These are phyloP conservation scores for Phytophthora podocarpi DNA, from an alignment of 352 stramenopile species.

Conservation along the genomic window DNA sequence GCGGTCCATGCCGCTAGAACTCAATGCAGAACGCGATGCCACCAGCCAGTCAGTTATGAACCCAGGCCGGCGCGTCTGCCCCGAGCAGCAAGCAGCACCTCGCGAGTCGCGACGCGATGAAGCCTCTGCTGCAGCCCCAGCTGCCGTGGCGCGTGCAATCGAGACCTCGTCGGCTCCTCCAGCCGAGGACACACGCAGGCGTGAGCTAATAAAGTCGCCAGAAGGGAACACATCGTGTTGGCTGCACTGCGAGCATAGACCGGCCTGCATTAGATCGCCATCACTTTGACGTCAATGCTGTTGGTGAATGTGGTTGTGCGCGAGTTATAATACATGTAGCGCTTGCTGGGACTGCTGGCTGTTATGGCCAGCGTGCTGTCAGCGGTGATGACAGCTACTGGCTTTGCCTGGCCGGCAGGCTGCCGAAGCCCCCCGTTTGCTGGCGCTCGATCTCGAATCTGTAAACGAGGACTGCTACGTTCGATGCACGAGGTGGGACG, in stretches of 20 bases:
- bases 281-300: background rate
- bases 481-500: slow-evolving; percentile 22
- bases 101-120: slow-evolving; percentile 23
- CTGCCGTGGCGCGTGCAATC: slow-evolving; percentile 14
- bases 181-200: background rate
- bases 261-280: slow-evolving; percentile 1
- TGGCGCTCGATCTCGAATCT: background rate
- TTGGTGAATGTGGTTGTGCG: no score
- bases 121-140: slow-evolving; percentile 13
- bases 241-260: slow-evolving; percentile 17
- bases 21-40: no score
- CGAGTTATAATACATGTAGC: no score
- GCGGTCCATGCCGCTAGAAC: no score
- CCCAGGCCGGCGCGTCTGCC: background rate
- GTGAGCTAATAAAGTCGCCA: slow-evolving; percentile 39
- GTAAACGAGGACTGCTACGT: slow-evolving; percentile 13
- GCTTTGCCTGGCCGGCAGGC: background rate
- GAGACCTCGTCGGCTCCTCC: slow-evolving; percentile 11
- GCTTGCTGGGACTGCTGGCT: background rate
- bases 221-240: slow-evolving; percentile 25
- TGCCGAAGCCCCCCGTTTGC: background rate
- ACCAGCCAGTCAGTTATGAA: background rate
- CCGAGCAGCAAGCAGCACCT: background rate
- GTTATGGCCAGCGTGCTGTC: background rate
- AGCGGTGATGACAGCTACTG: slow-evolving; percentile 3